These are phyloP conservation scores for Murraya paniculata DNA, from an alignment of 345 rosid genomes.

Conservation along the genomic window DNA sequence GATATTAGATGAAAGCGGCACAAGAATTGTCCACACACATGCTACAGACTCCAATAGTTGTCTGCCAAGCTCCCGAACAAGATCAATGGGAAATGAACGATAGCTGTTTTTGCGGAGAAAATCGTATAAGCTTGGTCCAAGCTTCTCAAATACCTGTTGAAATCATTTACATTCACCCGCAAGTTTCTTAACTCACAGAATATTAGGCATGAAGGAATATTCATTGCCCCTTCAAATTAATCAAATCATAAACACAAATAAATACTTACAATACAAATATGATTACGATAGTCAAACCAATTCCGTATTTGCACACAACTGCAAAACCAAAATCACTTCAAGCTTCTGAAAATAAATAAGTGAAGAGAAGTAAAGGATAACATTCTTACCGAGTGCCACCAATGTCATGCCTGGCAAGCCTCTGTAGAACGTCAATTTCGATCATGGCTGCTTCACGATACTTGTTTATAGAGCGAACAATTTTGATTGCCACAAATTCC, in stretches of 20 bases:
- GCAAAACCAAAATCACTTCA: conserved; percentile 60
- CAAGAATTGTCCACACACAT: conserved; percentile 89
- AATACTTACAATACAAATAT: conserved; percentile 99
- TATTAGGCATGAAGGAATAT: conserved; percentile 31
- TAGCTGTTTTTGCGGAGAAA: conserved; percentile 99
- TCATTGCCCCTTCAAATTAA: conserved; percentile 42
- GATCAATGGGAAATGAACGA: conserved; percentile 98
- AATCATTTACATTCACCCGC: conserved; percentile 84
- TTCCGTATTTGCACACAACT: conserved; percentile 99
- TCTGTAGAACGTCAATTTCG: conserved; percentile 74
- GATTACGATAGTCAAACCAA: conserved; percentile 99
- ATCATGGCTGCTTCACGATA: conserved; percentile 94
- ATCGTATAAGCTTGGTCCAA: conserved; percentile 99
- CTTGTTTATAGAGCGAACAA: conserved; percentile 72
- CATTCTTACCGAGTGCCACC: conserved; percentile 71
- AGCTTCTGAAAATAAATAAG: conserved; percentile 26
- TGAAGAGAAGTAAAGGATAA: conserved; percentile 2
- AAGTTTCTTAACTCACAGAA: conserved; percentile 72
- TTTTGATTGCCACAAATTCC: conserved; percentile 83
- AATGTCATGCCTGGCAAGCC: conserved; percentile 71
- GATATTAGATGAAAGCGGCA: conserved; percentile 43
- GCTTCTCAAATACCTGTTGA: conserved; percentile 99
- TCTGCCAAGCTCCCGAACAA: conserved; percentile 99
- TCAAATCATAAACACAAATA: conserved; percentile 53
- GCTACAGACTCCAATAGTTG: conserved; percentile 99